A percentile compares a stretch with the other conserved stretches of the same genome.
Evolutionary conservation across 2,329 filamentous ascomycete species (phyloP).

Genomic region (Fusarium humuli): DNA sequence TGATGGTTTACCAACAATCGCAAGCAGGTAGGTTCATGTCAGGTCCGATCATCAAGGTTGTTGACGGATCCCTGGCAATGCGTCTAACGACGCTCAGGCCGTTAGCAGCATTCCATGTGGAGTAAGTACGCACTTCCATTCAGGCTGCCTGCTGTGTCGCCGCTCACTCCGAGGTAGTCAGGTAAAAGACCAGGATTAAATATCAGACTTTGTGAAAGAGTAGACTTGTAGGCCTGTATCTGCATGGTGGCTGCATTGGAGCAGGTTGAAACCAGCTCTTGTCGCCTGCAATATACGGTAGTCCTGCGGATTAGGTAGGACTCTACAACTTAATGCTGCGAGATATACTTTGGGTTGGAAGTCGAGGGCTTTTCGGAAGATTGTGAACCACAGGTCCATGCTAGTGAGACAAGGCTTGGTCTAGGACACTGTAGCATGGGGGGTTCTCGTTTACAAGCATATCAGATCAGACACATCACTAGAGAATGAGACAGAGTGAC

Average conservation of each 20-base stretch:
- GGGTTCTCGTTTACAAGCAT: constrained; percentile 32
- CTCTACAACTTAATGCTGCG: neutral
- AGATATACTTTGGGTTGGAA: constrained; percentile 2
- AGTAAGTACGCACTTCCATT: constrained; percentile 30
- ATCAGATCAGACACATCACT: constrained; percentile 11
- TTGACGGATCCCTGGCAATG: constrained; percentile 27
- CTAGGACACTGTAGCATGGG: neutral
- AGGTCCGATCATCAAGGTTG: constrained; percentile 39
- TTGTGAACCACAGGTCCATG: neutral
- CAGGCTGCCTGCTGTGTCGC: constrained; percentile 14
- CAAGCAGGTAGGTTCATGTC: constrained; percentile 5
- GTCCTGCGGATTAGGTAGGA: too few species aligned
- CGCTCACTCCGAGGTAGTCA: constrained; percentile 3
- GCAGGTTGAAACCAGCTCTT: neutral
- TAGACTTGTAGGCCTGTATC: neutral
- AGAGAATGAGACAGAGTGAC: neutral
- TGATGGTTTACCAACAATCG: neutral
- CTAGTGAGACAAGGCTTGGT: constrained; percentile 15
- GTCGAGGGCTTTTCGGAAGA: constrained; percentile 6
- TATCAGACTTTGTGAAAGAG: neutral
- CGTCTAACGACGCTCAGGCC: constrained; percentile 34
- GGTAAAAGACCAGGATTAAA: constrained; percentile 5
- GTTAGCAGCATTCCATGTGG: constrained; percentile 35
- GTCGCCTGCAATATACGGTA: neutral
- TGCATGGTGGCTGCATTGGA: neutral